These are phyloP conservation scores for Exobasidium rhododendri DNA, from an alignment of 1,284 basidiomycete genomes.

Conservation along the genomic window DNA sequence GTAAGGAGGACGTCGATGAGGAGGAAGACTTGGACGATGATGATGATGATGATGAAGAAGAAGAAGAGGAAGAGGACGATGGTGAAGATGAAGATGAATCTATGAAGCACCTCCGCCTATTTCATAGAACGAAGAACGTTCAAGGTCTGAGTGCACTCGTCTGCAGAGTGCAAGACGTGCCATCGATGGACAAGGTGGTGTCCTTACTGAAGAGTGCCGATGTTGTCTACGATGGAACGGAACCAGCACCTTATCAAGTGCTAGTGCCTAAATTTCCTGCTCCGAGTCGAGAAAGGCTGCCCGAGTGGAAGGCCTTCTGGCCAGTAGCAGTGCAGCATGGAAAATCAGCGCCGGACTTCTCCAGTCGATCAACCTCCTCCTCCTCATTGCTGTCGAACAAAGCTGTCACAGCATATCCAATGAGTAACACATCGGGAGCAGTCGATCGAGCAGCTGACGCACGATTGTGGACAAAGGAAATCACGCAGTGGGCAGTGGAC, in stretches of 20 bases:
- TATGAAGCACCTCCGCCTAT: slow-evolving; percentile 9
- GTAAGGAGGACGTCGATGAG: neutral
- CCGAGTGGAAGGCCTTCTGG: slow-evolving; percentile 55
- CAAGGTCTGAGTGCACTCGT: slow-evolving; percentile 19
- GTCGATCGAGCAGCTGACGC: slow-evolving; percentile 37
- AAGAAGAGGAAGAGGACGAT: neutral
- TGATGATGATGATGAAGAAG: slow-evolving; percentile 7
- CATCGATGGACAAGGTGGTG: slow-evolving; percentile 17
- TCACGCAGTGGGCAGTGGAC: slow-evolving; percentile 9
- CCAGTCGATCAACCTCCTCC: neutral
- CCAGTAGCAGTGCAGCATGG: slow-evolving; percentile 34
- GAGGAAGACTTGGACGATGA: slow-evolving; percentile 1
- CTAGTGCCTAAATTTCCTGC: slow-evolving; percentile 71
- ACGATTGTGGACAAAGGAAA: slow-evolving; percentile 18
- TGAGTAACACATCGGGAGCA: slow-evolving; percentile 12
- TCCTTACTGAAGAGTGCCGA: slow-evolving; percentile 15
- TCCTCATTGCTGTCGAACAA: neutral
- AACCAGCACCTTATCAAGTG: slow-evolving; percentile 43
- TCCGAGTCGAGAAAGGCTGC: slow-evolving; percentile 67
- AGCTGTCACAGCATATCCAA: neutral
- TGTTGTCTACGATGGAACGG: slow-evolving; percentile 6
- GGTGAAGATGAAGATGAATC: slow-evolving; percentile 9
- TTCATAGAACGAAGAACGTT: neutral
- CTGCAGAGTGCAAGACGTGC: slow-evolving; percentile 22
- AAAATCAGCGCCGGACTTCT: neutral